Percentiles rank a stretch among this genome's conserved stretches.
phyloP scores from a whole-genome alignment of 345 rosid species.

The Gossypium longicalyx region DNA sequence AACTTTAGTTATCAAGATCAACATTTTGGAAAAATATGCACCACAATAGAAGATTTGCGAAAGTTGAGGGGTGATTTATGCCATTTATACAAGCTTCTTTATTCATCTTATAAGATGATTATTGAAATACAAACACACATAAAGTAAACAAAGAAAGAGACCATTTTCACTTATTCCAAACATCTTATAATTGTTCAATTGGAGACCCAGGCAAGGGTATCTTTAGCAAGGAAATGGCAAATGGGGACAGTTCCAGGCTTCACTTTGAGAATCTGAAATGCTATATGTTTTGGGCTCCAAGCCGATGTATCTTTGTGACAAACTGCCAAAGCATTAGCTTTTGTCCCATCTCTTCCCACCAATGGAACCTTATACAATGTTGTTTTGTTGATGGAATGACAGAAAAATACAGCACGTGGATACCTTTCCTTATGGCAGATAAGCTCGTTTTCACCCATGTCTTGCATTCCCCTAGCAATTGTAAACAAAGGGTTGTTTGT shows the following conservation, averaged over 20 bases:
- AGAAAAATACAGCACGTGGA: background rate
- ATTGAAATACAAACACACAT: too few species aligned
- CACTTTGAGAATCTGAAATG: background rate
- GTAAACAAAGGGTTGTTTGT: background rate
- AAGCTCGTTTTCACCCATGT: background rate
- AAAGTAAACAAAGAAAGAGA: too few species aligned
- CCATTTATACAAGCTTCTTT: too few species aligned
- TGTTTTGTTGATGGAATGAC: background rate
- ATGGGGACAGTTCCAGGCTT: conserved; percentile 1
- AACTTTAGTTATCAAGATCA: too few species aligned
- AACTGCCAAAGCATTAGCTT: background rate
- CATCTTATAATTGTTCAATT: too few species aligned
- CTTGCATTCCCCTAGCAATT: background rate
- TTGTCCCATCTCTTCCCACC: background rate
- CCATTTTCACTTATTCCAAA: too few species aligned
- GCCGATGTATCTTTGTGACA: conserved; percentile 5
- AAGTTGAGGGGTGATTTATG: too few species aligned
- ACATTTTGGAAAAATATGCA: too few species aligned
- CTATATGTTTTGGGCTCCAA: background rate
- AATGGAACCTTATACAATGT: background rate
- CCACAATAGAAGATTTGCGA: too few species aligned
- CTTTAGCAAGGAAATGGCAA: background rate
- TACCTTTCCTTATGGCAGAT: background rate
- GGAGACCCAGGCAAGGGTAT: background rate
- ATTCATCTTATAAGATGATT: too few species aligned